These are phyloP conservation scores for Citrus reticulata DNA, from an alignment of 345 rosid species.

Conservation along the genomic window DNA sequence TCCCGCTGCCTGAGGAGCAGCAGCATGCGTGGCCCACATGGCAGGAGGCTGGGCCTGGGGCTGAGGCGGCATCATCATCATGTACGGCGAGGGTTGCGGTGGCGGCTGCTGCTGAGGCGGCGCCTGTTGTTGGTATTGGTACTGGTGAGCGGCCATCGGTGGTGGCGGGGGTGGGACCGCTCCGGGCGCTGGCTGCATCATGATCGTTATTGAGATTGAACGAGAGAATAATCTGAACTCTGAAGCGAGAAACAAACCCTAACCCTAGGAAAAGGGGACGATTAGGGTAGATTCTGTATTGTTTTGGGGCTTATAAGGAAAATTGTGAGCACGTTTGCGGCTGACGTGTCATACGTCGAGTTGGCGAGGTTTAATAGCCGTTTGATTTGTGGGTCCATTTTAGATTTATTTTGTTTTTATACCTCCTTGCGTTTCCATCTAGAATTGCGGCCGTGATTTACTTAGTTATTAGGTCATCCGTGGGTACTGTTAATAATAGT, in stretches of 20 bases:
- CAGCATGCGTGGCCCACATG: conserved; percentile 51
- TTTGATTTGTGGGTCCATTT: not conserved
- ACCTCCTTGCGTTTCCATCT: not conserved
- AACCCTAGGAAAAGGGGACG: conserved; percentile 23
- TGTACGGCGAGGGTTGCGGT: conserved; percentile 30
- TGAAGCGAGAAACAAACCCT: conserved; percentile 18
- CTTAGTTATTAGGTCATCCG: not conserved
- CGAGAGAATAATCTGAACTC: not conserved
- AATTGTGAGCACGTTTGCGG: not conserved
- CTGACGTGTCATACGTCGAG: not conserved
- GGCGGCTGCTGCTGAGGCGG: conserved; percentile 42
- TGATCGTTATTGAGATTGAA: conserved; percentile 2
- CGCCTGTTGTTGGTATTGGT: conserved; percentile 41
- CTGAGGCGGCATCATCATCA: conserved; percentile 44
- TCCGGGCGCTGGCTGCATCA: conserved; percentile 71
- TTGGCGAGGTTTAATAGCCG: not conserved
- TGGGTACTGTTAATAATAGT: too few relatives aligned
- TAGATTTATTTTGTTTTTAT: not conserved
- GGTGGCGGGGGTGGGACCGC: conserved; percentile 39
- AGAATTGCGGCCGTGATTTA: not conserved
- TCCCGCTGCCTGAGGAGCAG: conserved; percentile 12
- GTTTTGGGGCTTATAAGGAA: not conserved
- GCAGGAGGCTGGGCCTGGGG: conserved; percentile 42
- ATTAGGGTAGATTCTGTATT: not conserved
- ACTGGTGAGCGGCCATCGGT: conserved; percentile 34